Evolutionary conservation across 1,284 basidiomycete species (phyloP), one percentile per base, ranked within the genome.

Genomic region (Cystobasidium slooffiae): DNA sequence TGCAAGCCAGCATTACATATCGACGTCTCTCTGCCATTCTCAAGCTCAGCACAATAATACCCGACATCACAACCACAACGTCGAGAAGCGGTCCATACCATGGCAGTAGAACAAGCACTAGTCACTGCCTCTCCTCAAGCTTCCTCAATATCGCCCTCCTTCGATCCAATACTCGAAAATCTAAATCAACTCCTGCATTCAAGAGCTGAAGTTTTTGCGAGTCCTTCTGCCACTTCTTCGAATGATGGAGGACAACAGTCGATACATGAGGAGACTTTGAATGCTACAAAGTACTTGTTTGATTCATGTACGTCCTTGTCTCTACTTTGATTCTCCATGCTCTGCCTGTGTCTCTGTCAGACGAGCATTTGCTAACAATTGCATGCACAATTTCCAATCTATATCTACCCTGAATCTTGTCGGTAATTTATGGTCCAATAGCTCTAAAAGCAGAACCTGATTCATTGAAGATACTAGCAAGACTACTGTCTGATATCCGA

Each of bases 131-230:
- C 59, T 12, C 41, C 59, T 63, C 61, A 22, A 31, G 31, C 31
- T 47, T 44, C n/a, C 5, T 41, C 18, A 24, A n/a, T 44, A 44
- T 44, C 44, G n/a, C 43, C n/a, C 18, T 16, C 61, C 4, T 16
- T n/a, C 16, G 8, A 8, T 18, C 5, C 37, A 7, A 24, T n/a
- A 14, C 59, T 72, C 47, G n/a, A 51, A 3, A 61, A 20, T 24
- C 70, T 73, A 9, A 51, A 52, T 44, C 39, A 73, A 20, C 70
- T 73, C 1, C 24, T 73, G 53, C 70, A 66, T 52, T 16, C 52
- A 24, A 53, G 53, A 58, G 70, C 70, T 44, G 70, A 73, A 59
- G 62, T 73, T 53, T 73, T 73, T 55, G 63, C 70, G 16, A 46
- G 31, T 55, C 70, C 70, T 14, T 58, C 68, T 9, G 53, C 70